Percentiles rank a stretch among this genome's conserved stretches.
phyloP scores from a whole-genome alignment of 2,329 filamentous ascomycete species.

The Xylariales sp. region DNA sequence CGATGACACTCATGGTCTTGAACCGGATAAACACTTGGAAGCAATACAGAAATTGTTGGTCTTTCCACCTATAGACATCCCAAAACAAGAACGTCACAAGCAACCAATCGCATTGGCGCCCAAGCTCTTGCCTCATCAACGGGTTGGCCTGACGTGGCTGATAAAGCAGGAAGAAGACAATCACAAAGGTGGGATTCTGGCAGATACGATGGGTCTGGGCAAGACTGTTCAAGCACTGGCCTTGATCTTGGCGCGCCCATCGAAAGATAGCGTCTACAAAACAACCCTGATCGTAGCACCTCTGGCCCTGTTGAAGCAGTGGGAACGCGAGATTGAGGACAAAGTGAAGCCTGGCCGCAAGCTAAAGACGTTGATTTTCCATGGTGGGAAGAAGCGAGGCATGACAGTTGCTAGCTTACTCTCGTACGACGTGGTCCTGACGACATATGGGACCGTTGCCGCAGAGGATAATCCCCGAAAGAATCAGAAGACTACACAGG shows the following conservation, averaged over 20 bases:
- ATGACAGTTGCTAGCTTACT: constrained; percentile 42
- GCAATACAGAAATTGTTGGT: constrained; percentile 14
- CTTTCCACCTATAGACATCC: constrained; percentile 17
- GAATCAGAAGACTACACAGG: constrained; percentile 44
- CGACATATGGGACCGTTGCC: constrained; percentile 70
- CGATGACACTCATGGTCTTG: neutral
- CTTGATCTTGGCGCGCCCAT: constrained; percentile 22
- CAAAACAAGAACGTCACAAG: constrained; percentile 11
- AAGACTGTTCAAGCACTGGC: constrained; percentile 27
- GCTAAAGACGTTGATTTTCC: constrained; percentile 23
- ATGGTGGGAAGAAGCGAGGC: constrained; percentile 16
- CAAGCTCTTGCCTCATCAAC: constrained; percentile 23
- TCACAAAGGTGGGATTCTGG: constrained; percentile 24
- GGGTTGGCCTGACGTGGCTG: constrained; percentile 24
- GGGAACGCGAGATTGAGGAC: constrained; percentile 13
- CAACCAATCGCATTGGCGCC: constrained; percentile 18
- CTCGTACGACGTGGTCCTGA: constrained; percentile 69
- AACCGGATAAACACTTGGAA: neutral
- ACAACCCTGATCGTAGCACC: constrained; percentile 22
- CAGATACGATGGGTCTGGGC: constrained; percentile 26
- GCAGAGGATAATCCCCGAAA: constrained; percentile 60
- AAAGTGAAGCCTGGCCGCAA: constrained; percentile 22
- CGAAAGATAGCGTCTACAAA: constrained; percentile 16
- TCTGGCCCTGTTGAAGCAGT: constrained; percentile 8
- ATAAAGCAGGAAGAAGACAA: constrained; percentile 21